These are phyloP conservation scores for Yarrowia sp. DNA, from an alignment of 805 yeast genomes.

Conservation along the genomic window DNA sequence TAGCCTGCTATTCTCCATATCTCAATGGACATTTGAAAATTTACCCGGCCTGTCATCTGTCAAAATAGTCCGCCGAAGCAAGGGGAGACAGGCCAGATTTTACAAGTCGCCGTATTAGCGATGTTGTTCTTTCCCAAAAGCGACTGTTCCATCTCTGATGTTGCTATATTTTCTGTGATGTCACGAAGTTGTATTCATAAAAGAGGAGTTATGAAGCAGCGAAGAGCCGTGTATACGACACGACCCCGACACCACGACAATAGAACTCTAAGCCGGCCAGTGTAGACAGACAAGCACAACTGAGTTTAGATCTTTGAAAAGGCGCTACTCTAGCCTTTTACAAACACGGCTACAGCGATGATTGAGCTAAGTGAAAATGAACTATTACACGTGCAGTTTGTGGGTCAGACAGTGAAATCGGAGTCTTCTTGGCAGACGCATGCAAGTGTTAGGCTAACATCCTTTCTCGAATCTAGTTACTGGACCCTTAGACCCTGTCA, in stretches of 20 bases:
- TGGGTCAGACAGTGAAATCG: not conserved
- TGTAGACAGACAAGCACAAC: not conserved
- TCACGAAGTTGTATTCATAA: not conserved
- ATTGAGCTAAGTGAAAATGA: not conserved
- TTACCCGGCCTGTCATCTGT: constrained; percentile 26
- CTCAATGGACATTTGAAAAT: not conserved
- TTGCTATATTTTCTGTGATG: too few species aligned
- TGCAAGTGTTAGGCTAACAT: not conserved
- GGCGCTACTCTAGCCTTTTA: not conserved
- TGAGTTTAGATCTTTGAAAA: not conserved
- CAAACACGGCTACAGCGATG: constrained; percentile 24
- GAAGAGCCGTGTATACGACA: not conserved
- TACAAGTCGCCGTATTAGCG: too few species aligned
- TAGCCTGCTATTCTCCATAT: too few species aligned
- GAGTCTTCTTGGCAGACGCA: not conserved
- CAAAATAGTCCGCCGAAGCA: not conserved
- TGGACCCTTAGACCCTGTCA: constrained; percentile 32
- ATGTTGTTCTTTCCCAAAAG: too few species aligned
- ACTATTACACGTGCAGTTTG: not conserved
- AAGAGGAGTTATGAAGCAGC: not conserved
- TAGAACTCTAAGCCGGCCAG: not conserved
- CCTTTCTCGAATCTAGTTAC: not conserved
- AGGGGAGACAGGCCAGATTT: not conserved
- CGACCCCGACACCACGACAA: not conserved
- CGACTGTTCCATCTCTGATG: too few species aligned